Evolutionary conservation across 2,329 filamentous ascomycete species (phyloP), one percentile per base, ranked within the genome.

Genomic region (Paecilomyces niveus): DNA sequence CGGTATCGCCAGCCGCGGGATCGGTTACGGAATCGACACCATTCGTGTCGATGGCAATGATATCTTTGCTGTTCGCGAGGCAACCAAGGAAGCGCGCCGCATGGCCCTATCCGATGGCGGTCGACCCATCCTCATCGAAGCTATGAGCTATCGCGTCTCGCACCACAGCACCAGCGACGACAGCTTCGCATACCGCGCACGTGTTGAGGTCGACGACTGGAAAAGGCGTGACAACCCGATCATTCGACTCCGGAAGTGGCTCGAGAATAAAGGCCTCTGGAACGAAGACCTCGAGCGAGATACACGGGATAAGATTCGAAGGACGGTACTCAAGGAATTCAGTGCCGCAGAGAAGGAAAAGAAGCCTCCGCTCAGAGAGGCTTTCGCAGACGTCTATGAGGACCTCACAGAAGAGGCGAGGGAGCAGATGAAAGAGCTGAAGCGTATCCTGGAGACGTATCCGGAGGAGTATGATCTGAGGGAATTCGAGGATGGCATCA

Each of bases 151-250:
- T 76, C 91, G 94, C n/a, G 92, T 97, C 51, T 93, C 90, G 6
- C 92, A 99, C 72, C 94, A 99, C 78, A 96, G 91, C 74, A 99
- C 94, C 0, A 94, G 89, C 0, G 94, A 99, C 70, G 94, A 99
- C 76, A 94, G 89, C 26, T 99, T 97, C 69, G 94, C 94, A 0
- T 99, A 99, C 77, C 89, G 94, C 8, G 92, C 92, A 1, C 86
- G 89, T 26, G 87, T 97, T 0, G 94, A 99, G 70, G 94, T 99
- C 7, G 89, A 96, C 71, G 90, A 96, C 71, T 96, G 92, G 92
- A 96, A 95, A 74, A 74, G 91, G 0, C 81, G 92, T 11, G 92
- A 96, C 70, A 96, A 96, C 68, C 92, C 92, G 1, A 88, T 96
- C 55, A 91, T 89, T 1, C 83, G 92, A 11, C 72, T 96, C 58